These are phyloP conservation scores for Saprolegnia diclina DNA, from an alignment of 352 stramenopile species.

Conservation along the genomic window DNA sequence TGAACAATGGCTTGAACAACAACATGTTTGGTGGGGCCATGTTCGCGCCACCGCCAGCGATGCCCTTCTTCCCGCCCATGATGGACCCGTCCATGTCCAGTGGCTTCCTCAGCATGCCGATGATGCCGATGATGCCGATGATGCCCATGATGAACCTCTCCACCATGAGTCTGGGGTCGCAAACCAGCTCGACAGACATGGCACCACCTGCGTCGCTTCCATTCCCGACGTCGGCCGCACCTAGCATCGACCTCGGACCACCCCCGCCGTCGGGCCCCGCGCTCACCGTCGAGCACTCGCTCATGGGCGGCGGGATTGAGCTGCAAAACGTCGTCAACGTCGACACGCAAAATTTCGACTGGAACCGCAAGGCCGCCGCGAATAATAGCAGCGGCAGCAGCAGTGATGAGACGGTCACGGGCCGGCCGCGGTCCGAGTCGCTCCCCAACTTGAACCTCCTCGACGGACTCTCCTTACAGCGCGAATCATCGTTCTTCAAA, in stretches of 20 bases:
- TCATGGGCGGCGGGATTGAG: constrained; percentile 79
- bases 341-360: constrained; percentile 80
- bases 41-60: not conserved
- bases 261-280: constrained; percentile 51
- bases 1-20: not conserved
- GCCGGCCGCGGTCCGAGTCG: constrained; percentile 36
- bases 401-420: not conserved
- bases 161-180: not conserved
- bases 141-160: constrained; percentile 4
- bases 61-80: constrained; percentile 10
- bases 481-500: constrained; percentile 31
- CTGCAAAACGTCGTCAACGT: constrained; percentile 64
- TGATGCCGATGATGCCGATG: constrained; percentile 27
- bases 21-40: not conserved
- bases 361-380: constrained; percentile 32
- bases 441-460: constrained; percentile 31
- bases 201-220: not conserved
- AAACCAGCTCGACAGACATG: not conserved
- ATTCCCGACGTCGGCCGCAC: not conserved
- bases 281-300: constrained; percentile 68
- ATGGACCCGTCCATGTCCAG: not conserved
- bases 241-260: constrained; percentile 44
- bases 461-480: constrained; percentile 21
- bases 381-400: not conserved
- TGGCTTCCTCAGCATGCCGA: not conserved